Evolutionary conservation across 2,329 filamentous ascomycete genomes (phyloP), one percentile per base, ranked within the genome.

Genomic region (Colletotrichum gigasporum): DNA sequence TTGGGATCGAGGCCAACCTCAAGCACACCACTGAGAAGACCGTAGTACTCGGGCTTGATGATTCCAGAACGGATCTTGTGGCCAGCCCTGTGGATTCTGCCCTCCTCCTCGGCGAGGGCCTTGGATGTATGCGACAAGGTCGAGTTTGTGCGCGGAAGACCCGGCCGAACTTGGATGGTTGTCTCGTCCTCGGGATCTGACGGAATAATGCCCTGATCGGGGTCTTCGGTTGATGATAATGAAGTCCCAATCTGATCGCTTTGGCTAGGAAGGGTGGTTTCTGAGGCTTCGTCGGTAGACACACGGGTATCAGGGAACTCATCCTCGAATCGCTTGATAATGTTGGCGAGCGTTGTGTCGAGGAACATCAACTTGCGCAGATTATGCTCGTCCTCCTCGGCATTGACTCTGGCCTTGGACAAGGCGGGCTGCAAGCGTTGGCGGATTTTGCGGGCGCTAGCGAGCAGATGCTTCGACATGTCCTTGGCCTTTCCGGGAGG

Each of bases 271-370:
- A 67, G 48, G n/a, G 70, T 68, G n/a, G 70, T 62, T 1, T 72
- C 74, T 4, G 71, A 65, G 18, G 71, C 72, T 34, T 73, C 71
- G 51, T 75, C 72, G 9, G 68, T 68, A 12, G 71, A 70, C 58
- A 81, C 82, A 34, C 93, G 89, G 1, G 92, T 96, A 73, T 98
- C 95, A 0, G 96, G 96, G 71, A 94, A 98, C 76, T 98, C 95
- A 74, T 97, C 92, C 76, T 98, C 96, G 74, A 98, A 99, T 26
- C 96, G 91, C 74, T 93, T 90, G 72, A 98, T 98, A 80, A 98
- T 97, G 69, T 91, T 90, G 71, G 94, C 86, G 9, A 99, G 84
- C 0, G 96, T 98, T 65, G 91, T 84, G 71, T 97, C 94, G 28
- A 99, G 86, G 85, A 97, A 97, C 42, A 91, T 83, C 18, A 98